A percentile compares a stretch with the other conserved stretches of the same genome.
These are phyloP conservation scores for Mediolabrus comicus DNA, from an alignment of 108 stramenopile genomes.

Conservation along the genomic window DNA sequence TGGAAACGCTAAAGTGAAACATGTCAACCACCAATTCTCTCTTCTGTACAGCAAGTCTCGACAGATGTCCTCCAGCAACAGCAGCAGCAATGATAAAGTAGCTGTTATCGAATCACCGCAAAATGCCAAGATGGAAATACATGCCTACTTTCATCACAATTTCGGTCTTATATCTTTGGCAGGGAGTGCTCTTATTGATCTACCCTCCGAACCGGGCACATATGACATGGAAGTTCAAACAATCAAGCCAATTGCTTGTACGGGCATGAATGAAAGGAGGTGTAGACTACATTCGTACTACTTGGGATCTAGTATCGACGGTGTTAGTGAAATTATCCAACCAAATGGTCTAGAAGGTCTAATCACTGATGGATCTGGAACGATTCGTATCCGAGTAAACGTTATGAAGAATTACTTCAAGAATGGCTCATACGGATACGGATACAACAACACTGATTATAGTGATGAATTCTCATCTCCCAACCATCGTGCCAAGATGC, in stretches of 20 bases:
- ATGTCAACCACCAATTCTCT: conserved; percentile 33
- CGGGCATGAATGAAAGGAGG: conserved; percentile 1
- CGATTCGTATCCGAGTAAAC: conserved; percentile 9
- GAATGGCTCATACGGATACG: not conserved
- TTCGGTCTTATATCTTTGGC: conserved; percentile 28
- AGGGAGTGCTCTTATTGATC: conserved; percentile 17
- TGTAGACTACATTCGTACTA: conserved; percentile 28
- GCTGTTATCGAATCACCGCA: not conserved
- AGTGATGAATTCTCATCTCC: not conserved
- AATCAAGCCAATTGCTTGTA: conserved; percentile 27
- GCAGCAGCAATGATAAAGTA: not conserved
- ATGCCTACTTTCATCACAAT: conserved; percentile 24
- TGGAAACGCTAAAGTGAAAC: not conserved
- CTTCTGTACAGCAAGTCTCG: conserved; percentile 19
- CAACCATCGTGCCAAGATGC: conserved; percentile 8
- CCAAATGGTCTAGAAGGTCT: conserved; percentile 29
- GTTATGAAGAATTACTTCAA: conserved; percentile 11
- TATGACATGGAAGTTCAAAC: conserved; percentile 19
- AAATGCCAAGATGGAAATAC: conserved; percentile 16
- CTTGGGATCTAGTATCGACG: conserved; percentile 17
- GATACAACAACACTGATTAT: not conserved
- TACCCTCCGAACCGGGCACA: conserved; percentile 20
- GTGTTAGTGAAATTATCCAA: conserved; percentile 1
- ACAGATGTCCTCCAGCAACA: too few relatives aligned
- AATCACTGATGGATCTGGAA: conserved; percentile 16